These are phyloP conservation scores for Aechmea fasciata DNA, from an alignment of 176 grass and related monocot species.

Conservation along the genomic window DNA sequence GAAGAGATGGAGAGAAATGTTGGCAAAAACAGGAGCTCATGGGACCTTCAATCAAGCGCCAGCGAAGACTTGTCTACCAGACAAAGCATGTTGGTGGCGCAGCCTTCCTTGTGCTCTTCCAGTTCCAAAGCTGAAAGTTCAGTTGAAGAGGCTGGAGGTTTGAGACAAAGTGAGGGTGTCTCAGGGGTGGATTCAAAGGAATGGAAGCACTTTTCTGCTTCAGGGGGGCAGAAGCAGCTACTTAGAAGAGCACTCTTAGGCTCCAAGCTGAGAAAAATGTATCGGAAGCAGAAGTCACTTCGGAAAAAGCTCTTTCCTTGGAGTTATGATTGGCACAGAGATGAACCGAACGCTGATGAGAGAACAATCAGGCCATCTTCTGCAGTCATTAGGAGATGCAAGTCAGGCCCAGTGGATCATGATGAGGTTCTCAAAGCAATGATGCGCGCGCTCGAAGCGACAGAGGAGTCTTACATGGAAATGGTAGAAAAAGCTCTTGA, in stretches of 20 bases:
- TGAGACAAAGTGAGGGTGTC: slow-evolving; percentile 31
- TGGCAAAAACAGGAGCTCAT: slow-evolving; percentile 16
- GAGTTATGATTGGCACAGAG: slow-evolving; percentile 89
- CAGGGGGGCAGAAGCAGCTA: slow-evolving; percentile 35
- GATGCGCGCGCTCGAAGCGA: slow-evolving; percentile 64
- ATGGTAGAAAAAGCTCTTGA: slow-evolving; percentile 78
- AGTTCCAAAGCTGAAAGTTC: slow-evolving; percentile 23
- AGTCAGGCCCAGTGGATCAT: slow-evolving; percentile 77
- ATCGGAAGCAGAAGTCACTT: slow-evolving; percentile 63
- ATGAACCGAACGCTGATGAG: slow-evolving; percentile 54
- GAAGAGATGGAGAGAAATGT: slow-evolving; percentile 40
- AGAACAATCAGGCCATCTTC: slow-evolving; percentile 27
- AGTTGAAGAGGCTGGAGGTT: slow-evolving; percentile 27
- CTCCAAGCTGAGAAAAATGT: slow-evolving; percentile 70
- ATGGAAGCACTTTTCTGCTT: slow-evolving; percentile 26
- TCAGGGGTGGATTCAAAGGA: slow-evolving; percentile 28
- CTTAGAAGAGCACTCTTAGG: slow-evolving; percentile 34
- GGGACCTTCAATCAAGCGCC: slow-evolving; percentile 14
- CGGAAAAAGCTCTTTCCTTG: slow-evolving; percentile 79
- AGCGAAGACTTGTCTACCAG: slow-evolving; percentile 23
- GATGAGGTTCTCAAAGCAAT: slow-evolving; percentile 75
- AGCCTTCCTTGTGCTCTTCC: slow-evolving; percentile 25
- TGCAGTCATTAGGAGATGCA: slow-evolving; percentile 56
- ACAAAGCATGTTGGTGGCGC: slow-evolving; percentile 15
- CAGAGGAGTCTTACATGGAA: slow-evolving; percentile 79